A percentile compares a stretch with the other conserved stretches of the same genome.
These are phyloP conservation scores for Elsinoe perseae DNA, from an alignment of 2,329 filamentous ascomycete species.

Conservation along the genomic window DNA sequence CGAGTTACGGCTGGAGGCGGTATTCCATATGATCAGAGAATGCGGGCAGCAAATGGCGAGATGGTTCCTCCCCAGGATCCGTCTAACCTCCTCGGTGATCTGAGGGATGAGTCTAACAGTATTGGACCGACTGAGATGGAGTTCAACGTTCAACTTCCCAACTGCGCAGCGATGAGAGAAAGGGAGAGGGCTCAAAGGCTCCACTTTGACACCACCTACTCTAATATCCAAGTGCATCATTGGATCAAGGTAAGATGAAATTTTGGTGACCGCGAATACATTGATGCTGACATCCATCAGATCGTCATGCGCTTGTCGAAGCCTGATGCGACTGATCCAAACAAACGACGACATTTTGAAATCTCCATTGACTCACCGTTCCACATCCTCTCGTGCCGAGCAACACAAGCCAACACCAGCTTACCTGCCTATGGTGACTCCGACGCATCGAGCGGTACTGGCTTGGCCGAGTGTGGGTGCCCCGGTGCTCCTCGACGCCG, in stretches of 20 bases:
- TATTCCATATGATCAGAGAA: conserved; percentile 55
- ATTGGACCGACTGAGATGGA: conserved; percentile 90
- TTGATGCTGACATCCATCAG: conserved; percentile 36
- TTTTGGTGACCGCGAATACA: not conserved
- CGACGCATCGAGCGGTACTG: conserved; percentile 29
- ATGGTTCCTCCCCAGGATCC: conserved; percentile 47
- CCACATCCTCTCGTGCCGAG: conserved; percentile 84
- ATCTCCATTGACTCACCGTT: conserved; percentile 95
- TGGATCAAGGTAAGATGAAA: conserved; percentile 76
- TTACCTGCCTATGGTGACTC: conserved; percentile 70
- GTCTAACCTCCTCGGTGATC: conserved; percentile 70
- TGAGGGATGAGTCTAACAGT: conserved; percentile 61
- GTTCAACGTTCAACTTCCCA: conserved; percentile 85
- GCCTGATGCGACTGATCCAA: conserved; percentile 67
- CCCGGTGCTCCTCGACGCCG: conserved; percentile 54
- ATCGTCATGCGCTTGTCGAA: conserved; percentile 90
- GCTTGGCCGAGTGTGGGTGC: conserved; percentile 52
- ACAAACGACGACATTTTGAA: conserved; percentile 80
- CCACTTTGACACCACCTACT: conserved; percentile 87
- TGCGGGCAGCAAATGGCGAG: conserved; percentile 49
- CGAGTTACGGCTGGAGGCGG: conserved; percentile 74
- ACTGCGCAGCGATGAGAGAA: conserved; percentile 72
- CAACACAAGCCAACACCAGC: conserved; percentile 82
- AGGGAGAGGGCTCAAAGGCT: conserved; percentile 59
- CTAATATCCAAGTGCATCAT: conserved; percentile 87